phyloP scores from a whole-genome alignment of 1,284 basidiomycete genomes.

The Ustilago sp. region DNA sequence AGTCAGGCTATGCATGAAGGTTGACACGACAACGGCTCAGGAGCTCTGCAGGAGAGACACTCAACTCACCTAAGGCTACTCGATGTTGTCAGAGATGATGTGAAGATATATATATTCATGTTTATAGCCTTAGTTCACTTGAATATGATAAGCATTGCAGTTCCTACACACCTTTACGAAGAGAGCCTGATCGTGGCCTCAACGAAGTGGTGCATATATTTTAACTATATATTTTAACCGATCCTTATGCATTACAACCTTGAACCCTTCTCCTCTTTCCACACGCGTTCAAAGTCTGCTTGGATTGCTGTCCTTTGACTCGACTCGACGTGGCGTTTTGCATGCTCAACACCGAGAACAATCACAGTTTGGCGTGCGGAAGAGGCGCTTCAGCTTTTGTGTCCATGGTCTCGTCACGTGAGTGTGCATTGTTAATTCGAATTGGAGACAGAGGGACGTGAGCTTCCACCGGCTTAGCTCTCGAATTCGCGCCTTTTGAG shows the following conservation, averaged over 20 bases:
- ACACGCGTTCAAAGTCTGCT: neutral
- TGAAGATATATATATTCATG: too few species aligned
- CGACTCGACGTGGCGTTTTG: constrained; percentile 3
- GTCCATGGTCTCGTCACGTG: neutral
- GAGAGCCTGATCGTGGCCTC: too few species aligned
- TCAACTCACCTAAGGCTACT: too few species aligned
- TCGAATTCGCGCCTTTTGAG: neutral
- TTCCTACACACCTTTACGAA: too few species aligned
- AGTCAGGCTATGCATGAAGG: too few species aligned
- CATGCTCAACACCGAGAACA: neutral
- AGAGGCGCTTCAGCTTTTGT: neutral
- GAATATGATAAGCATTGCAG: too few species aligned
- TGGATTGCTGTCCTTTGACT: neutral
- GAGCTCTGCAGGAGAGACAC: too few species aligned
- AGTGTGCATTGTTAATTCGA: neutral
- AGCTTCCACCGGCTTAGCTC: neutral
- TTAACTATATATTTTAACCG: too few species aligned
- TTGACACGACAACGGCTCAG: too few species aligned
- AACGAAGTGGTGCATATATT: too few species aligned
- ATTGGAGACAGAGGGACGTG: neutral
- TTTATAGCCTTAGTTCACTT: too few species aligned
- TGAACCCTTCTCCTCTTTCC: neutral
- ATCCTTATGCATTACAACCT: neutral
- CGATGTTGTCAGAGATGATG: too few species aligned
- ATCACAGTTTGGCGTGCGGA: neutral